These are phyloP conservation scores for Fraxinus sp. DNA, from an alignment of 305 asterid species.

Conservation along the genomic window DNA sequence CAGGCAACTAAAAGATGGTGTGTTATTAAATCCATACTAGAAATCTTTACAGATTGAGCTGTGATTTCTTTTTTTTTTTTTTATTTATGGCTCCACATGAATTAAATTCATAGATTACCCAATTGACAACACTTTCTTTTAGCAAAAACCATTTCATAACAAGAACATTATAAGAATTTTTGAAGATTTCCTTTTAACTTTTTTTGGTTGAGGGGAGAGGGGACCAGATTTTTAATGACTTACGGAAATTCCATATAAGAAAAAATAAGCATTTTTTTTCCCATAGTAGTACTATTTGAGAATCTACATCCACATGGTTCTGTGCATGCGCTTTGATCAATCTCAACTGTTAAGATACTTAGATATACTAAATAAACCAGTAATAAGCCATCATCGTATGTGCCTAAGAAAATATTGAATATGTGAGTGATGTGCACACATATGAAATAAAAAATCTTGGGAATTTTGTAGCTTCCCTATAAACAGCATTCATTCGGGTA, in stretches of 20 bases:
- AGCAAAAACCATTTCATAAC: not conserved
- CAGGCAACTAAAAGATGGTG: not conserved
- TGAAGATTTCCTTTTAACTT: not conserved
- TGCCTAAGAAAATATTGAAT: not conserved
- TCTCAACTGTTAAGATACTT: not conserved
- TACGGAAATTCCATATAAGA: not conserved
- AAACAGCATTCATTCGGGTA: not conserved
- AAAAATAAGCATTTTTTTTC: not conserved
- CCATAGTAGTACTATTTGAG: not conserved
- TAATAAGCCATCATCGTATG: not conserved
- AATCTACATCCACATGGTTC: not conserved
- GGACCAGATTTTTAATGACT: not conserved
- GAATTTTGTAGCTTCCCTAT: not conserved
- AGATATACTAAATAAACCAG: not conserved
- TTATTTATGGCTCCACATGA: not conserved
- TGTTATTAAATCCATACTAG: not conserved
- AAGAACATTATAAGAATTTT: not conserved
- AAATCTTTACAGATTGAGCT: not conserved
- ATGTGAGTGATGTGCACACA: not conserved
- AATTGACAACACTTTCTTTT: not conserved
- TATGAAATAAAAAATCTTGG: not conserved
- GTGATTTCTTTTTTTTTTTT: not conserved
- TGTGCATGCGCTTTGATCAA: not conserved
- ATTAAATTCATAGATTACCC: not conserved
- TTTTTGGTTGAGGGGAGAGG: not conserved